A percentile compares a stretch with the other conserved stretches of the same genome.
These are phyloP conservation scores for Triticum dicoccoides DNA, from an alignment of 176 grass and related monocot genomes.

Conservation along the genomic window DNA sequence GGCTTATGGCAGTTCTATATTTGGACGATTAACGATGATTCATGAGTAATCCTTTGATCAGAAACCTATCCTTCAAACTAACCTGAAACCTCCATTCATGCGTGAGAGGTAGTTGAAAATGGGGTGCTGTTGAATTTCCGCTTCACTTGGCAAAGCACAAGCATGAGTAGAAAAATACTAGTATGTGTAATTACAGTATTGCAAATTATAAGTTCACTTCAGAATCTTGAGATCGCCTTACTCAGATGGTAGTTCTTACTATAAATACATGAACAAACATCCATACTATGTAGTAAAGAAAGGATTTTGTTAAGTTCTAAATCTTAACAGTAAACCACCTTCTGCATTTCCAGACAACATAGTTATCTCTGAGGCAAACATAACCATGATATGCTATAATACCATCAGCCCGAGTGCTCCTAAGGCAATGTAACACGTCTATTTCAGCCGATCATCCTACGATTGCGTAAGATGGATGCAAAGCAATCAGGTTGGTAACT, in stretches of 20 bases:
- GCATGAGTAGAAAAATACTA: not conserved
- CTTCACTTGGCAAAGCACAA: not conserved
- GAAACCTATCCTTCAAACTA: not conserved
- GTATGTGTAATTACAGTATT: not conserved
- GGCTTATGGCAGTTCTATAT: not conserved
- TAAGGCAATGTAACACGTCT: not conserved
- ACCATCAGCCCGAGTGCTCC: not conserved
- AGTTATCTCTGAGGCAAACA: not conserved
- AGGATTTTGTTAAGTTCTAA: not conserved
- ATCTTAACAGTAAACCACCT: not conserved
- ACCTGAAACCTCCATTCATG: not conserved
- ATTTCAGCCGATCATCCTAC: not conserved
- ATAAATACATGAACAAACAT: not conserved
- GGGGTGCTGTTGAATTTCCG: not conserved
- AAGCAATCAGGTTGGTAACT: not conserved
- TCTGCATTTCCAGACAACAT: not conserved
- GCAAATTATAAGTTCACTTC: not conserved
- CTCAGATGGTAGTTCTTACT: not conserved
- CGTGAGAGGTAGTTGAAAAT: not conserved
- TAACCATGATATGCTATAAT: not conserved
- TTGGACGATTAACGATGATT: not conserved
- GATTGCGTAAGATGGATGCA: not conserved
- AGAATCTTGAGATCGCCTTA: not conserved
- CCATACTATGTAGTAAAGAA: too few relatives aligned
- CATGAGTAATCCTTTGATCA: not conserved